Evolutionary conservation across 2,329 filamentous ascomycete species (phyloP).

Genomic region (Neonectria hederae): DNA sequence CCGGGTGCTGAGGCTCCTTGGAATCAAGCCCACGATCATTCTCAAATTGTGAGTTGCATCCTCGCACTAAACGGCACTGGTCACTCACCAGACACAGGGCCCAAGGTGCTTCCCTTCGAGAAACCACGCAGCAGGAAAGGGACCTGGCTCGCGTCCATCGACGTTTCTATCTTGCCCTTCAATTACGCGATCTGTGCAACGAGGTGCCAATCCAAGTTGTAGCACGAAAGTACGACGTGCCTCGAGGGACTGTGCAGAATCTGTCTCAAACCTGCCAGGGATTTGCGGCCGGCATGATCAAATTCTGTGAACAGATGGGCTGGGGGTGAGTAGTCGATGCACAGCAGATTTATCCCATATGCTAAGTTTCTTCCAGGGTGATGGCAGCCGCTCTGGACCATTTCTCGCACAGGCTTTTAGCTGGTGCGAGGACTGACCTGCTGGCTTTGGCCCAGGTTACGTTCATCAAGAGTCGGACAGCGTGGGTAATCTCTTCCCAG

Average conservation of each 20-base stretch:
- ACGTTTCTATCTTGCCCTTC: slow-evolving; percentile 78
- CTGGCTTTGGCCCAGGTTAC: slow-evolving; percentile 76
- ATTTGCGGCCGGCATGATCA: slow-evolving; percentile 81
- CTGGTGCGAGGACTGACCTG: slow-evolving; percentile 76
- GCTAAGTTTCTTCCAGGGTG: slow-evolving; percentile 56
- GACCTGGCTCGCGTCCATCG: slow-evolving; percentile 71
- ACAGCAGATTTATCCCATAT: not conserved
- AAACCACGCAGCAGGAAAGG: slow-evolving; percentile 68
- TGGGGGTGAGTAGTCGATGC: slow-evolving; percentile 63
- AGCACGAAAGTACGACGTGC: slow-evolving; percentile 74
- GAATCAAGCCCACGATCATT: slow-evolving; percentile 72
- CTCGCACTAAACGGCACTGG: not conserved
- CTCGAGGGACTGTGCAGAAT: slow-evolving; percentile 76
- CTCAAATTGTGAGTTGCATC: slow-evolving; percentile 67
- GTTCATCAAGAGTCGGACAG: slow-evolving; percentile 81
- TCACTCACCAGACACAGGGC: slow-evolving; percentile 59
- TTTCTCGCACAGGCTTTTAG: slow-evolving; percentile 77
- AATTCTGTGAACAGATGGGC: slow-evolving; percentile 80
- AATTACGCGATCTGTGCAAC: slow-evolving; percentile 82
- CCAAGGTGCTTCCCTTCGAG: slow-evolving; percentile 71
- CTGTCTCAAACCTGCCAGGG: slow-evolving; percentile 80
- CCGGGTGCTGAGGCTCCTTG: slow-evolving; percentile 73
- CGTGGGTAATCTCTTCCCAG: slow-evolving; percentile 52
- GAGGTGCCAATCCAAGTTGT: slow-evolving; percentile 77
- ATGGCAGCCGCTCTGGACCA: slow-evolving; percentile 78